These are phyloP conservation scores for Psidium guajava DNA, from an alignment of 345 rosid genomes.

Conservation along the genomic window DNA sequence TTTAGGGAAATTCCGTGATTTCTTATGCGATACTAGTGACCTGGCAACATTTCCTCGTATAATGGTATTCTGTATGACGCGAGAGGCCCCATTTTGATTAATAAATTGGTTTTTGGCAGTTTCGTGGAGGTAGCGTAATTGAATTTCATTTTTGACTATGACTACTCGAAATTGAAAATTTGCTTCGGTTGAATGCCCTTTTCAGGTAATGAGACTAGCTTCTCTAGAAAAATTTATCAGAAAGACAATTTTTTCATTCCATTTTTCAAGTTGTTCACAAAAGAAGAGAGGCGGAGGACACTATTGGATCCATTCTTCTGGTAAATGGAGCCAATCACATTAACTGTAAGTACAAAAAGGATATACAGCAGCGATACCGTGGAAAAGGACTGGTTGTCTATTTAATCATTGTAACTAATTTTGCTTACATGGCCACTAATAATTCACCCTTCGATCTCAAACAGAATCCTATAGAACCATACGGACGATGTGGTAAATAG, in stretches of 20 bases:
- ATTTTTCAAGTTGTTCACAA: neutral
- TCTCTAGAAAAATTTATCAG: neutral
- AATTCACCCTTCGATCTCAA: neutral
- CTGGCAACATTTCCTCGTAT: rapidly evolving
- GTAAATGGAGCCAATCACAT: neutral
- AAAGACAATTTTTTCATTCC: neutral
- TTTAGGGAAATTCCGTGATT: neutral
- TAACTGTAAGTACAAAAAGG: neutral
- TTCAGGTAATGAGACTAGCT: neutral
- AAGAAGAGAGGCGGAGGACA: neutral
- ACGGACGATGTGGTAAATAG: neutral
- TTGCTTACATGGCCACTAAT: neutral
- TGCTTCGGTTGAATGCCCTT: neutral
- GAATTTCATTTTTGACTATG: neutral
- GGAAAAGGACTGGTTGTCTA: neutral
- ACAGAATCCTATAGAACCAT: neutral
- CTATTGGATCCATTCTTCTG: neutral
- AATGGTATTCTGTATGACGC: neutral
- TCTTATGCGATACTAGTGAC: rapidly evolving
- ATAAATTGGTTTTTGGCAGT: rapidly evolving
- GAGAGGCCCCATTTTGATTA: neutral
- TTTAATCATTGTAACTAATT: neutral
- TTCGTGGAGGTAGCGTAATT: neutral
- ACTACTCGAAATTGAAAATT: neutral
- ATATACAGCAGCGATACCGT: too few species aligned